These are phyloP conservation scores for Mycosphaerella sp. DNA, from an alignment of 2,329 filamentous ascomycete species.

Conservation along the genomic window DNA sequence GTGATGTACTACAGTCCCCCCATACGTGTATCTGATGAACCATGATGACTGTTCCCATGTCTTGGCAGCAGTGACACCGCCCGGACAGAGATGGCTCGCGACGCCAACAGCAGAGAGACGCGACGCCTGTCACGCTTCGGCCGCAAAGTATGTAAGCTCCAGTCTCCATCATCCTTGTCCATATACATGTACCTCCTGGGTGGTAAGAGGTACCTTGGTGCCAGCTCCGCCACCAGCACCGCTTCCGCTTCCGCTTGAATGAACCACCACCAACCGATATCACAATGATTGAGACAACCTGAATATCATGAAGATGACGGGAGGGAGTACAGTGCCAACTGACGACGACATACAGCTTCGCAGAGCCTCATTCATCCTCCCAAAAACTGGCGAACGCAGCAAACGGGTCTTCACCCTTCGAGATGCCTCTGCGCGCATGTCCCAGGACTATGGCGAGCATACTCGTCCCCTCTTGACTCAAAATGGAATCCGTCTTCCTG, in stretches of 20 bases:
- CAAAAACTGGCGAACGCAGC: constrained; percentile 76
- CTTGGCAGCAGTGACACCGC: neutral
- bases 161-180: neutral
- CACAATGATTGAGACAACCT: neutral
- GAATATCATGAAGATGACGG: neutral
- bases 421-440: constrained; percentile 37
- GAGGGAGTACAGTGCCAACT: constrained; percentile 1
- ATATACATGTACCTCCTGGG: neutral
- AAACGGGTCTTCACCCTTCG: constrained; percentile 73
- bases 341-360: constrained; percentile 45
- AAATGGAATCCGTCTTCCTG: neutral
- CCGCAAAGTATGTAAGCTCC: constrained; percentile 13
- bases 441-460: constrained; percentile 33
- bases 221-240: neutral
- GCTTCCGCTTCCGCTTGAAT: neutral
- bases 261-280: neutral
- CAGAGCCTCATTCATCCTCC: constrained; percentile 81
- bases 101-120: constrained; percentile 9
- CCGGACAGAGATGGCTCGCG: constrained; percentile 9
- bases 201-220: neutral
- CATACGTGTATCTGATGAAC: neutral
- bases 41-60: neutral
- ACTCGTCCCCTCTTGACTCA: constrained; percentile 28
- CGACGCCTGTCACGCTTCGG: constrained; percentile 11
- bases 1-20: neutral